Base-by-base conservation (phyloP, 2,329 filamentous ascomycete genomes). In the Penicillium sp. region DNA sequence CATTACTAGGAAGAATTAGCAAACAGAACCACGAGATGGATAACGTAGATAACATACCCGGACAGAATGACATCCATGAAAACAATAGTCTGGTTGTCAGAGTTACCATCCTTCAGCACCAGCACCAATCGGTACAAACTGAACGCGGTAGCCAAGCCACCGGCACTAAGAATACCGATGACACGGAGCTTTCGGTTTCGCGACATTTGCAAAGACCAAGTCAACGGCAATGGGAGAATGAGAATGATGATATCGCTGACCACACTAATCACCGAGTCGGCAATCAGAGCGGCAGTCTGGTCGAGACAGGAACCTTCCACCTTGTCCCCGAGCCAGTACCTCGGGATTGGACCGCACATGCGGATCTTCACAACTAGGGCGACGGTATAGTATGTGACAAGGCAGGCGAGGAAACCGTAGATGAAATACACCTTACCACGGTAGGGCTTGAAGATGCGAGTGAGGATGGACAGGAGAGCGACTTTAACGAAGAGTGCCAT, bases 181-280 rank as follows among this genome's bases (percentile, higher is more conserved):
- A 77, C 72, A 5, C 72, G 71, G 13, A 76, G 52, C 57, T 76
- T 76, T 52, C 70, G 70, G 45, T 66, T 71, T 2, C 63, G 61
- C 13, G 69, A 68, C 69, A 77, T 73, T 46, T 76, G 71, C 33
- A 77, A 63, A n/a, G 70, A 72, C 68, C 72, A 74, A 1, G 73
- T 75, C 60, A 77, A 59, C 0, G 74, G 74, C 26, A 76, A 46
- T 0, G 74, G 74, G 14, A 76, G 55, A 7, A 72, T 24, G 4
- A 76, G 66, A 44, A 77, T 76, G 26, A 72, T 69, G 1, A 74
- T 47, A 58, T 77, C 74, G 29, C 69, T 72, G 22, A 75, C 61
- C 22, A 75, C 66, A 56, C 72, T 76, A 49, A 77, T 74, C 22
- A 74, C 70, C 1, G 72, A 72, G 56, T 77, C 75, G 54, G 74